A percentile compares a stretch with the other conserved stretches of the same genome.
These are phyloP conservation scores for Aeschynomene evenia DNA, from an alignment of 306 rosid genomes.

Conservation along the genomic window DNA sequence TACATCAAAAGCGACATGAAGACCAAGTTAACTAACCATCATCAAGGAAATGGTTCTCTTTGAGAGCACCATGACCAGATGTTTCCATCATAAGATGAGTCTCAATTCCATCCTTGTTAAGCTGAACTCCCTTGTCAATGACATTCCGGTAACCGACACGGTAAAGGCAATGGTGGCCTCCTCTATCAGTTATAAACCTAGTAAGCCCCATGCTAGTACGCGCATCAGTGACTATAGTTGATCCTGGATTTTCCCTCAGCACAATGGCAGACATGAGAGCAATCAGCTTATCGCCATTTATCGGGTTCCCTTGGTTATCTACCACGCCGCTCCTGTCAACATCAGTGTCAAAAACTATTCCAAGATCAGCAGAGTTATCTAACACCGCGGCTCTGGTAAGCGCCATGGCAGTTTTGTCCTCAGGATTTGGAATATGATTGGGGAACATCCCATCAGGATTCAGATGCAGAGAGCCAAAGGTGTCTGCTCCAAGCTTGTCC, in stretches of 20 bases:
- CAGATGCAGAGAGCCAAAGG: conserved; percentile 86
- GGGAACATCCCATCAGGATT: conserved; percentile 95
- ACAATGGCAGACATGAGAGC: conserved; percentile 86
- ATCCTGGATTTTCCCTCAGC: conserved; percentile 67
- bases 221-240: conserved; percentile 80
- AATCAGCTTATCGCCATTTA: conserved; percentile 80
- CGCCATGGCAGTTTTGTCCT: conserved; percentile 83
- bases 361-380: conserved; percentile 67
- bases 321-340: conserved; percentile 89
- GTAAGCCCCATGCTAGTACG: conserved; percentile 79
- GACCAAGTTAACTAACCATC: conserved; percentile 55
- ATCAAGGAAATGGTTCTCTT: conserved; percentile 86
- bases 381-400: conserved; percentile 73
- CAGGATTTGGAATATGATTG: conserved; percentile 89
- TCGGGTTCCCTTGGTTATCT: conserved; percentile 66
- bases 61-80: conserved; percentile 90
- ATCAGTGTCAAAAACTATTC: conserved; percentile 84
- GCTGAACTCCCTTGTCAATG: conserved; percentile 79
- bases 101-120: conserved; percentile 65
- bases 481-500: conserved; percentile 93
- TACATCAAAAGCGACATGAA: not conserved
- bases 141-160: conserved; percentile 89
- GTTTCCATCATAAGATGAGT: conserved; percentile 93
- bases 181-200: conserved; percentile 58
- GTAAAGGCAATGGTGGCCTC: conserved; percentile 78